Evolutionary conservation across 768 basidiomycete genomes (phyloP).

Genomic region (Russula compacta): DNA sequence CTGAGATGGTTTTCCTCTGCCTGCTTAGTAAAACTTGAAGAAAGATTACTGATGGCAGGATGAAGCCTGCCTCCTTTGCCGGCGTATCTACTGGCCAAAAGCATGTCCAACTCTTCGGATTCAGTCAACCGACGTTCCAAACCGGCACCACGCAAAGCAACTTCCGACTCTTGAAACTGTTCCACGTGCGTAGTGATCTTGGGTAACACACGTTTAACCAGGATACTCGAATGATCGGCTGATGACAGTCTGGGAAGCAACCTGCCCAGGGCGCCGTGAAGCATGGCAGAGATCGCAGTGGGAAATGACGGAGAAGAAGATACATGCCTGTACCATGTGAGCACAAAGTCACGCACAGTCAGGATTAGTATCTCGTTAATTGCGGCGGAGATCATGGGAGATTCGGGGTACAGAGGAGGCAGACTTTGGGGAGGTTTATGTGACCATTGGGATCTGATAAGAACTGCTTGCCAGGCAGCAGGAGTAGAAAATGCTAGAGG

Average conservation of each 20-base stretch:
- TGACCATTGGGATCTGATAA: conserved; percentile 87
- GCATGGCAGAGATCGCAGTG: conserved; percentile 62
- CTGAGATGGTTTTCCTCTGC: conserved; percentile 83
- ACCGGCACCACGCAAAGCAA: conserved; percentile 73
- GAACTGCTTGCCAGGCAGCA: conserved; percentile 88
- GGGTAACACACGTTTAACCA: conserved; percentile 83
- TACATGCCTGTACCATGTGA: conserved; percentile 80
- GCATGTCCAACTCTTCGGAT: conserved; percentile 81
- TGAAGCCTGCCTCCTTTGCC: conserved; percentile 63
- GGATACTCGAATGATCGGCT: conserved; percentile 64
- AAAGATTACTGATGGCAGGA: conserved; percentile 79
- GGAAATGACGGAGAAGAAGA: conserved; percentile 88
- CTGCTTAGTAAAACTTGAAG: conserved; percentile 82
- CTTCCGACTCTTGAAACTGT: conserved; percentile 83
- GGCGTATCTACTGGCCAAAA: conserved; percentile 77
- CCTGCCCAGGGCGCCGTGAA: conserved; percentile 57
- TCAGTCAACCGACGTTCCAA: conserved; percentile 77
- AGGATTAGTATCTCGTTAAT: conserved; percentile 76
- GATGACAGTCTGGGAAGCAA: conserved; percentile 45
- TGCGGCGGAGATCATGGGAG: conserved; percentile 56
- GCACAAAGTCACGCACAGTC: conserved; percentile 79
- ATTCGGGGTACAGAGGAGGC: conserved; percentile 54
- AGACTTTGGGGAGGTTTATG: conserved; percentile 59
- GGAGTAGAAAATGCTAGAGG: conserved; percentile 85
- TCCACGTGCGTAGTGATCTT: conserved; percentile 84